These are phyloP conservation scores for Climacium dendroides DNA, from an alignment of 225 moss, liverwort and hornwort species.

Conservation along the genomic window DNA sequence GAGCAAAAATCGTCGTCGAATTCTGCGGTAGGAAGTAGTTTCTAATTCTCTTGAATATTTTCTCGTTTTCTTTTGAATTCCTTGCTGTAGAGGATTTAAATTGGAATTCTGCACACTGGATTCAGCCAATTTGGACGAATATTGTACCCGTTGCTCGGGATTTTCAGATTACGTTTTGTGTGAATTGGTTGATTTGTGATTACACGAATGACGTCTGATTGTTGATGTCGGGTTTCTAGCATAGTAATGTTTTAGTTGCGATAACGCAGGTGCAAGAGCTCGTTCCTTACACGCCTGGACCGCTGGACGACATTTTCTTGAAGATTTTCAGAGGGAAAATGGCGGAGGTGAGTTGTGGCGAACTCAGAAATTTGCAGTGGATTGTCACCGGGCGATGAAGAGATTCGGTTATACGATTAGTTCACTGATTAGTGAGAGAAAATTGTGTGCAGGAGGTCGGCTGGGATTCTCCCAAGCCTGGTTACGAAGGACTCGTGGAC, in stretches of 20 bases:
- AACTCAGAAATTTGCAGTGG: background rate
- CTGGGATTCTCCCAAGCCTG: conserved; percentile 78
- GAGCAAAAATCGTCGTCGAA: background rate
- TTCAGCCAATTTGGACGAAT: background rate
- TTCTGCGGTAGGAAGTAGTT: background rate
- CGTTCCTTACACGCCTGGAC: conserved; percentile 22
- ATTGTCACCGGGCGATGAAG: background rate
- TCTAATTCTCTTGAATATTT: background rate
- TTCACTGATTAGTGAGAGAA: background rate
- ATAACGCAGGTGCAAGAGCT: conserved; percentile 3
- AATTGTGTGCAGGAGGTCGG: conserved; percentile 62
- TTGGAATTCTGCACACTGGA: background rate
- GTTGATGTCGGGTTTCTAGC: background rate
- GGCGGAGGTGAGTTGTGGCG: conserved; percentile 37
- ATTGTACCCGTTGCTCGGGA: background rate
- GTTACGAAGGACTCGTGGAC: conserved; percentile 85
- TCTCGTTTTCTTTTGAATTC: background rate
- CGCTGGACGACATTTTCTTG: conserved; percentile 54
- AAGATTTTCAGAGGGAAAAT: conserved; percentile 64
- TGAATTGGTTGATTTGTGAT: background rate
- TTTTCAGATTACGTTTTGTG: background rate
- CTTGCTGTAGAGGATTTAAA: background rate
- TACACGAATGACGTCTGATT: background rate
- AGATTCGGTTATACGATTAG: background rate
- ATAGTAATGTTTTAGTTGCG: background rate